Percentiles rank a stretch among this genome's conserved stretches.
These are phyloP conservation scores for Sporisorium sorghi DNA, from an alignment of 1,284 basidiomycete species.

Conservation along the genomic window DNA sequence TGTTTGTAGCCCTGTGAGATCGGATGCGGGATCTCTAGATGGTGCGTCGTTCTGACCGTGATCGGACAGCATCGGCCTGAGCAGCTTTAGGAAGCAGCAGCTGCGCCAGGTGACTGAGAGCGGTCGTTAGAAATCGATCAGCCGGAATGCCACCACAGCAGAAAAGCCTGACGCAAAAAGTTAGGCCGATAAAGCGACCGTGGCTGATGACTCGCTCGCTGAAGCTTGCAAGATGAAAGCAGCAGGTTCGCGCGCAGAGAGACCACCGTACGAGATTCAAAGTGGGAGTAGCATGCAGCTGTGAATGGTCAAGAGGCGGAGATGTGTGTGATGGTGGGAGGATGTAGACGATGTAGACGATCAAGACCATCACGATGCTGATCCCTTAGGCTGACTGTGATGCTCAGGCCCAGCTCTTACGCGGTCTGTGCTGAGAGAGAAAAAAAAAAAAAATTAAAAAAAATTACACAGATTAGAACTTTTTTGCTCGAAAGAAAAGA, in stretches of 20 bases:
- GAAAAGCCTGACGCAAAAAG: neutral
- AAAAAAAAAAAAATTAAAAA: slow-evolving; percentile 7
- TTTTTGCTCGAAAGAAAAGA: neutral
- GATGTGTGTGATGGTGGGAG: neutral
- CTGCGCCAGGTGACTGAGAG: neutral
- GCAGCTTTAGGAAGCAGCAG: slow-evolving; percentile 8
- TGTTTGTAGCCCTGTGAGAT: slow-evolving; percentile 4
- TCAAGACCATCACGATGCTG: too few relatives aligned
- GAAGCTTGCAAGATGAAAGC: slow-evolving; percentile 1
- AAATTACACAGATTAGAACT: slow-evolving; percentile 5
- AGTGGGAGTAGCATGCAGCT: slow-evolving; percentile 4
- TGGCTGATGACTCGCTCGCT: neutral
- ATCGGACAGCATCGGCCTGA: slow-evolving; percentile 31
- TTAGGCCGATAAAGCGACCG: slow-evolving; percentile 3
- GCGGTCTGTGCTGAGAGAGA: slow-evolving; percentile 21
- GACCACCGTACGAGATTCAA: neutral
- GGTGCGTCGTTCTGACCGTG: slow-evolving; percentile 15
- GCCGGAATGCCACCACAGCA: neutral
- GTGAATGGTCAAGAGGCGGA: neutral
- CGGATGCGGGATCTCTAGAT: slow-evolving; percentile 5
- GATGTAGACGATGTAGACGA: neutral
- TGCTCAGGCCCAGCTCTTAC: neutral
- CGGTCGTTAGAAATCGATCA: slow-evolving; percentile 3
- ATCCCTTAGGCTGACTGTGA: too few relatives aligned
- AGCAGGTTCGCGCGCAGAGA: neutral